A percentile compares a stretch with the other conserved stretches of the same genome.
Conservation (phyloP, 139 green algal species). For the Volvox reticuliferus region DNA sequence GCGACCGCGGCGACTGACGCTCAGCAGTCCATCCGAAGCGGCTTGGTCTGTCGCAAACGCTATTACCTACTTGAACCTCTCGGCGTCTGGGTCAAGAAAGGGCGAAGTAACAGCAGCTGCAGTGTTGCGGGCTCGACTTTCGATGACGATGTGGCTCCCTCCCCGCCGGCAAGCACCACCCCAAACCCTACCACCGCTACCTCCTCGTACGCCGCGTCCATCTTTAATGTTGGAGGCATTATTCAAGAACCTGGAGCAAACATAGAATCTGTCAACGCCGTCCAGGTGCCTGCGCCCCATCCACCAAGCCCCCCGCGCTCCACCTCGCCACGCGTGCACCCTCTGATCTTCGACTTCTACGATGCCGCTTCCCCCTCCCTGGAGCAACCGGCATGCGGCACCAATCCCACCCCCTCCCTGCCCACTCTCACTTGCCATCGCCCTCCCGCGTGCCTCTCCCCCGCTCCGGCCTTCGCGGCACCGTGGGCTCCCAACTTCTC, state of each 20-base stretch:
- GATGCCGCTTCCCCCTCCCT: no score
- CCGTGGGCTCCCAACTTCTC: no score
- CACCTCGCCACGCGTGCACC: no score
- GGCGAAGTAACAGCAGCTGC: not conserved
- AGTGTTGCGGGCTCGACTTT: not conserved
- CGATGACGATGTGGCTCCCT: not conserved
- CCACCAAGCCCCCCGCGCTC: not conserved
- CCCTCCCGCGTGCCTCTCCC: no score
- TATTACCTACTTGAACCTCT: not conserved
- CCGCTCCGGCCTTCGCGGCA: no score
- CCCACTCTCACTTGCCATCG: no score
- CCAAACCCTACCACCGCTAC: not conserved
- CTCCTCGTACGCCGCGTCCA: not conserved
- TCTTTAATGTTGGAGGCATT: not conserved
- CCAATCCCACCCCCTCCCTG: no score
- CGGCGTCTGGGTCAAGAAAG: not conserved
- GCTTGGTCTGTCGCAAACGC: not conserved
- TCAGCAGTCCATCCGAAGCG: not conserved
- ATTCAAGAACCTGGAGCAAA: not conserved
- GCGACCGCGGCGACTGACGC: not conserved
- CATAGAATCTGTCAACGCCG: not conserved
- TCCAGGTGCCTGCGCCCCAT: not conserved
- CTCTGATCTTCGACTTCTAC: no score
- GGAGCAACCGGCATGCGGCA: no score
- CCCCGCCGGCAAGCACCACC: no score